Evolutionary conservation across 495 filamentous ascomycete genomes (phyloP).

Genomic region (Astrocystis sublimbata): DNA sequence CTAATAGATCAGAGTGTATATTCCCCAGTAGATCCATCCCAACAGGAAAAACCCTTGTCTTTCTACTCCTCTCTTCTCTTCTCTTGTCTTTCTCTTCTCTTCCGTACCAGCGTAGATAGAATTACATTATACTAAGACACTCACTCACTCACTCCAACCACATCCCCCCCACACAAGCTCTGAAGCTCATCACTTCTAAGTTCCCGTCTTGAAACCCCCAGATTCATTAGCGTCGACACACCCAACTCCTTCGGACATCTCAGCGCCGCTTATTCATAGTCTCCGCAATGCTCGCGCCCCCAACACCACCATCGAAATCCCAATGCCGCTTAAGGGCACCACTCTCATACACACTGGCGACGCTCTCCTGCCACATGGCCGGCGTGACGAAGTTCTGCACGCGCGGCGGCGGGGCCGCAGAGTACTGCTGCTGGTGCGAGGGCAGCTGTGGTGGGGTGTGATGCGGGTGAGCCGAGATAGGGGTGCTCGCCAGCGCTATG

Average conservation of each 20-base stretch:
- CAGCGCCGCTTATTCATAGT: constrained; percentile 31
- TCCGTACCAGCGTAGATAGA: neutral
- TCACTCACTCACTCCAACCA: no score
- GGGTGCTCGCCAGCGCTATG: constrained; percentile 48
- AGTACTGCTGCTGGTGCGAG: constrained; percentile 48
- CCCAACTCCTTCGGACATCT: neutral
- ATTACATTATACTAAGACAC: no score
- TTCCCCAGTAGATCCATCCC: neutral
- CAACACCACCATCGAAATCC: constrained; percentile 56
- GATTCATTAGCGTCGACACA: neutral
- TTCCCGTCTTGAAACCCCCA: neutral
- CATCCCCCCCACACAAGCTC: no score
- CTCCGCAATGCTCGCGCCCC: constrained; percentile 25
- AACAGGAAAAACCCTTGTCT: neutral
- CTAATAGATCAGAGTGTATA: no score
- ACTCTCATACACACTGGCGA: constrained; percentile 79
- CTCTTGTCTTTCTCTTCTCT: neutral
- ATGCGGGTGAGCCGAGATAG: constrained; percentile 57
- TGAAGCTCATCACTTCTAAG: no score
- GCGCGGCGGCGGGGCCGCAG: constrained; percentile 52
- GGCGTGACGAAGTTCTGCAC: constrained; percentile 76
- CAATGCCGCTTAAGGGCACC: constrained; percentile 75
- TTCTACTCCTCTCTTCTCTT: neutral
- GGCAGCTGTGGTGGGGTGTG: constrained; percentile 54
- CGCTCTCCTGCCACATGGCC: constrained; percentile 94